Evolutionary conservation across 352 stramenopile genomes (phyloP), one percentile per base, ranked within the genome.

Genomic region (Chloridella minuta): DNA sequence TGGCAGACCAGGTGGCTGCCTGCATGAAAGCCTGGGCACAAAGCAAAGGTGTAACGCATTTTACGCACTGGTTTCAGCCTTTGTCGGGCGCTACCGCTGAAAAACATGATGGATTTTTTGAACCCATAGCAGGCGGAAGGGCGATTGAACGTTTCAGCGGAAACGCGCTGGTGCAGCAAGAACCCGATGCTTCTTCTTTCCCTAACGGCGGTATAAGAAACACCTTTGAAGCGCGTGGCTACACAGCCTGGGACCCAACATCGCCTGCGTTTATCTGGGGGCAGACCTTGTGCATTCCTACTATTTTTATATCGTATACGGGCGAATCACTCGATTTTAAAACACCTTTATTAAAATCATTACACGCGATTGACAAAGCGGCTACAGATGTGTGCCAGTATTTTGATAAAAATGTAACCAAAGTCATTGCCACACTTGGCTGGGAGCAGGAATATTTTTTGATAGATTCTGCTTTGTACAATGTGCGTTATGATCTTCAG

Each of bases 381-480:
- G 91, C 89, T 86, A 89, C 87, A 25, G 89, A 91, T 66, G 88
- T 95, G 2, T n/a, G n/a, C n/a, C 27, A 30, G 27, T 4, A 30
- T 1, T 30, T 30, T 3, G 88, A 93, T n/a, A 86, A 51, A 0
- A 90, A 93, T 85, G 88, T 88, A 86, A n/a, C 85, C 2, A 88
- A 90, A 85, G 85, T 94, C n/a, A 51, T 90, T 4, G 89, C 90
- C 0, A 94, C 94, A 87, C 92, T 93, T 89, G 92, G 92, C 87
- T 87, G 92, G 10, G 92, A 95, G 89, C 92, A 95, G 87, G 92
- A 95, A 89, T 93, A 94, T 88, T 95, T 95, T 89, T 87, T 95
- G 0, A 90, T 95, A 2, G 90, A 92, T 86, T 89, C 91, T 85
- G 90, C 93, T 10, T 66, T 91, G 83, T 95, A 93, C 88, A 90